phyloP scores from a whole-genome alignment of 257 asterid genomes.

The Capsicum pubescens region DNA sequence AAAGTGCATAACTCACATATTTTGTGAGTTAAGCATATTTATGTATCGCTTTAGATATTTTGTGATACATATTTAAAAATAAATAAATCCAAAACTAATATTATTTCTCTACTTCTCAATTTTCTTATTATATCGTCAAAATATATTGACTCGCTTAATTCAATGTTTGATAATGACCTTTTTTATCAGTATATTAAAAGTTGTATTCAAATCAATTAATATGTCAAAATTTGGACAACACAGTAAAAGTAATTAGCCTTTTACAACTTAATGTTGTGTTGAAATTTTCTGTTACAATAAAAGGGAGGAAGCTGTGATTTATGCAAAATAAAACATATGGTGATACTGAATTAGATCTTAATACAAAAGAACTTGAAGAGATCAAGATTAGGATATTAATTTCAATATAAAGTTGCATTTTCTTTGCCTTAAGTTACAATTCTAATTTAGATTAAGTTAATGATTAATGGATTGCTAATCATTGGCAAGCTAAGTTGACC shows the following conservation, averaged over 20 bases:
- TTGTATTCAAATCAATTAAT: not conserved
- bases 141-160: not conserved
- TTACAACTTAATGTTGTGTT: too few species aligned
- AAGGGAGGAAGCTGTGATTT: not conserved
- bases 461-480: not conserved
- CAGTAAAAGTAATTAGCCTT: not conserved
- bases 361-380: not conserved
- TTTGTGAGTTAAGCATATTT: too few species aligned
- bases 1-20: too few species aligned
- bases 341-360: not conserved
- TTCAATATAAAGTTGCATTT: not conserved
- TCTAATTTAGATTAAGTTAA: not conserved
- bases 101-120: not conserved
- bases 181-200: too few species aligned
- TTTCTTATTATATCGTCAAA: not conserved
- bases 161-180: not conserved
- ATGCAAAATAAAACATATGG: too few species aligned
- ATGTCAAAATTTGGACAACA: not conserved
- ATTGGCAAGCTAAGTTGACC: not conserved
- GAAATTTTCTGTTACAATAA: not conserved
- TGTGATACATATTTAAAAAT: too few species aligned
- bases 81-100: too few species aligned
- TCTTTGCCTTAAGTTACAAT: not conserved
- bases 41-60: too few species aligned
- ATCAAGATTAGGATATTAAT: not conserved